These are phyloP conservation scores for Rhizoclosmatium sp. DNA, from an alignment of 192 early-diverging fungal genomes.

Conservation along the genomic window DNA sequence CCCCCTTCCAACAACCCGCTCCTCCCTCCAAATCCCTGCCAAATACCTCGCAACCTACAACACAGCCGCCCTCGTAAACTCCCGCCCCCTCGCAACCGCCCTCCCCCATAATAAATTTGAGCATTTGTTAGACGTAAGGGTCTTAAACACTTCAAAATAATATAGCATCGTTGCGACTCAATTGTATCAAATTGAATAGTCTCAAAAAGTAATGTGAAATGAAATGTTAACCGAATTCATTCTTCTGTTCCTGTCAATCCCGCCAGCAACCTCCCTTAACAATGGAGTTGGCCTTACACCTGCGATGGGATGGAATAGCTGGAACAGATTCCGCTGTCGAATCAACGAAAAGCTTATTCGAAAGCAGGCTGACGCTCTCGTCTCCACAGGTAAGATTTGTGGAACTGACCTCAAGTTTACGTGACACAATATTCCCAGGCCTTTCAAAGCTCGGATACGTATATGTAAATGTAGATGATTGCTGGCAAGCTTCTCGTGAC, in stretches of 20 bases:
- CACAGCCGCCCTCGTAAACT: slow-evolving; percentile 26
- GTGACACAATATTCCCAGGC: neutral
- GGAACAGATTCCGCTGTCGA: slow-evolving; percentile 60
- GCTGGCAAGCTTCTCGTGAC: slow-evolving; percentile 59
- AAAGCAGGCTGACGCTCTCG: slow-evolving; percentile 55
- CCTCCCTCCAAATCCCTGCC: neutral
- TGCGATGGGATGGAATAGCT: slow-evolving; percentile 64
- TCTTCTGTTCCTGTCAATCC: too few species aligned
- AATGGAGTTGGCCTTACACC: slow-evolving; percentile 39
- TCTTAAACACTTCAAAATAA: too few species aligned
- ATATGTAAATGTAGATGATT: slow-evolving; percentile 66
- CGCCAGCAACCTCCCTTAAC: slow-evolving; percentile 7
- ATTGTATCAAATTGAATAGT: too few species aligned
- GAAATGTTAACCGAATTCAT: too few species aligned
- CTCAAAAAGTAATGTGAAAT: too few species aligned
- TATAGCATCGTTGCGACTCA: too few species aligned
- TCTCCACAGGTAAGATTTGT: slow-evolving; percentile 29
- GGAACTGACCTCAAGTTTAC: too few species aligned
- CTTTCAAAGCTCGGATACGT: slow-evolving; percentile 57
- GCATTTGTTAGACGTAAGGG: too few species aligned
- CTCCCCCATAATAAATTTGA: neutral
- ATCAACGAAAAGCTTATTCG: slow-evolving; percentile 58
- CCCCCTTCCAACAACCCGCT: neutral
- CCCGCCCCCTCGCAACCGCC: slow-evolving; percentile 6
- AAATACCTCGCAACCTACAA: slow-evolving; percentile 31